Conservation (phyloP, 176 grass and related monocot species). For the Cenchrus americanus region DNA sequence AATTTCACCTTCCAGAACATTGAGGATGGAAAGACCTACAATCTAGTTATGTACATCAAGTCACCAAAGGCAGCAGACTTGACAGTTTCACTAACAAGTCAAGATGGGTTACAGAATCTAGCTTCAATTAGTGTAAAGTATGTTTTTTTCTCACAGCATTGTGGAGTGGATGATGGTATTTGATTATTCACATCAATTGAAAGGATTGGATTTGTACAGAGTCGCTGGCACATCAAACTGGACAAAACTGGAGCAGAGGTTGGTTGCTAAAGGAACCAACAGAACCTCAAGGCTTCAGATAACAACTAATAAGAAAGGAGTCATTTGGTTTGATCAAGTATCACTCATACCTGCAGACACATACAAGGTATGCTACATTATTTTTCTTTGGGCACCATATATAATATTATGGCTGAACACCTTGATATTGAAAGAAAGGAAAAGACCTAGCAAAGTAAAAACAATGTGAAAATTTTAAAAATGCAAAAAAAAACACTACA, state of each 20-base stretch:
- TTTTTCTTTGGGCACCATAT: neutral
- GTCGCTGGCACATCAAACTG: conserved; percentile 33
- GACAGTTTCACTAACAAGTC: conserved; percentile 65
- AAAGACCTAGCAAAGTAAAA: neutral
- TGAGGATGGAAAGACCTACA: conserved; percentile 76
- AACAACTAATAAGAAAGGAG: conserved; percentile 45
- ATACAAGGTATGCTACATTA: conserved; percentile 39
- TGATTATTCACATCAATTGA: neutral
- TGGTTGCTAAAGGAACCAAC: conserved; percentile 43
- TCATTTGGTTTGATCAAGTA: conserved; percentile 61
- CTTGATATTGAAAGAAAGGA: neutral
- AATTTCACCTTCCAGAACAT: conserved; percentile 64
- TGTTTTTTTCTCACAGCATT: conserved; percentile 21
- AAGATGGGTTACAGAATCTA: conserved; percentile 57
- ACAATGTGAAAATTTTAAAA: neutral
- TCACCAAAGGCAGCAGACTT: conserved; percentile 51
- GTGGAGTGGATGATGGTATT: neutral
- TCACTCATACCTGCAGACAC: conserved; percentile 57
- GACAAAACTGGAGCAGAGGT: conserved; percentile 39
- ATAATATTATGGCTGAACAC: neutral
- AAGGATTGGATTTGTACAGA: conserved; percentile 17
- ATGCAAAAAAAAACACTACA: neutral
- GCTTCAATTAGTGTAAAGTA: conserved; percentile 61
- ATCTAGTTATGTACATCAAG: conserved; percentile 67
- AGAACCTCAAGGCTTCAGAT: conserved; percentile 52